These are phyloP conservation scores for Paramecium caudatum DNA, from an alignment of 73 alveolate species.

Conservation along the genomic window DNA sequence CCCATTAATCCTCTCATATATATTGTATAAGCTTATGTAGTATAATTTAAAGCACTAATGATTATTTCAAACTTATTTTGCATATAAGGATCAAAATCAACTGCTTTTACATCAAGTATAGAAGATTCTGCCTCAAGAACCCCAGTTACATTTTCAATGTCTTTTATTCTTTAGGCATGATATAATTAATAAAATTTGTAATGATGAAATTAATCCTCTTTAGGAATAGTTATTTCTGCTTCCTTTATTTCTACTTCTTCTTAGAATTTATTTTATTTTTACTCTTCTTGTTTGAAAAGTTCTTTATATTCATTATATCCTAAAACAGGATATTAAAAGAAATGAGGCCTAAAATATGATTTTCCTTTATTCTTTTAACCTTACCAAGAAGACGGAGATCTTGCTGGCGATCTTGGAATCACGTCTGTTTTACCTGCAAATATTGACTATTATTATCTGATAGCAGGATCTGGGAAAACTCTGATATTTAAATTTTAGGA, in stretches of 20 bases:
- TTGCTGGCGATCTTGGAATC: slow-evolving; percentile 43
- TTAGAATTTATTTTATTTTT: not conserved
- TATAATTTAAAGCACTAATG: slow-evolving; percentile 19
- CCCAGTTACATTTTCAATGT: slow-evolving; percentile 10
- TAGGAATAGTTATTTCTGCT: not conserved
- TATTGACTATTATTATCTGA: not conserved
- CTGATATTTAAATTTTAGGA: not conserved
- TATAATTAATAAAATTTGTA: slow-evolving; percentile 2
- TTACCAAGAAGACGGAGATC: slow-evolving; percentile 19
- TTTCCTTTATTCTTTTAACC: not conserved
- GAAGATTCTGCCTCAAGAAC: slow-evolving; percentile 8
- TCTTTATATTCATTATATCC: not conserved
- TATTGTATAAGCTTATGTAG: not conserved
- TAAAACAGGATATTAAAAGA: too few relatives aligned
- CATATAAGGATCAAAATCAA: slow-evolving; percentile 7
- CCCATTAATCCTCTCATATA: slow-evolving; percentile 7
- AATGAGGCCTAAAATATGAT: slow-evolving; percentile 1
- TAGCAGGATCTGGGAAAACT: not conserved
- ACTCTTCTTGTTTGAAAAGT: not conserved
- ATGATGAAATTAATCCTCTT: slow-evolving; percentile 31
- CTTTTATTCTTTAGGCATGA: not conserved
- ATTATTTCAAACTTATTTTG: not conserved
- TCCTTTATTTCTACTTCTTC: slow-evolving; percentile 33
- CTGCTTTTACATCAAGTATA: slow-evolving; percentile 12
- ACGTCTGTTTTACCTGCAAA: not conserved